Evolutionary conservation across 2,329 filamentous ascomycete genomes (phyloP).

Genomic region (Clonostachys sp.): DNA sequence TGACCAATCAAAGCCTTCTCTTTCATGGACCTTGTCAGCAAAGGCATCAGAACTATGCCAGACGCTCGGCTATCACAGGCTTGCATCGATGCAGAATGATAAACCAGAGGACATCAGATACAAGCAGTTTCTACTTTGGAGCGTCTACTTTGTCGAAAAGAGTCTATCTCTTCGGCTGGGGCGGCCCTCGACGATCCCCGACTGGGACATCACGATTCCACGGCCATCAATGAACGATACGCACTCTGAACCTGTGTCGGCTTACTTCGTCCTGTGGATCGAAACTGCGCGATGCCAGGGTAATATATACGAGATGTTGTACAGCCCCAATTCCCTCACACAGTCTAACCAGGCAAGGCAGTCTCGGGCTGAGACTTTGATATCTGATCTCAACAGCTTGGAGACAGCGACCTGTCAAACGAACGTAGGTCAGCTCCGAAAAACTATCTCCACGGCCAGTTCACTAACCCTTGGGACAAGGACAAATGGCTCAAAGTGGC

Average conservation of each 20-base stretch:
- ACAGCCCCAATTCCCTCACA: background rate
- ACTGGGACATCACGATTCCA: constrained; percentile 53
- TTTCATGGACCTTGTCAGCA: constrained; percentile 58
- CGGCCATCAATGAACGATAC: constrained; percentile 6
- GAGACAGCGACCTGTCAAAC: too few relatives aligned
- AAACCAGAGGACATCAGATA: constrained; percentile 21
- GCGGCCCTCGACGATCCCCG: constrained; percentile 51
- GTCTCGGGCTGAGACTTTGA: too few relatives aligned
- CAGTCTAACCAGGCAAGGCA: too few relatives aligned
- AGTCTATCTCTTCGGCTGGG: constrained; percentile 55
- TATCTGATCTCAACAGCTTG: too few relatives aligned
- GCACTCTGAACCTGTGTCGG: too few relatives aligned
- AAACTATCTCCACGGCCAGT: too few relatives aligned
- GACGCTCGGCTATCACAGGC: constrained; percentile 56
- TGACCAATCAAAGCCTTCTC: constrained; percentile 55
- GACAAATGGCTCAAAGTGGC: too few relatives aligned
- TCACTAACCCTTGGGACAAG: too few relatives aligned
- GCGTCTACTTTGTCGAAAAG: constrained; percentile 53
- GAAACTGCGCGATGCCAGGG: constrained; percentile 29
- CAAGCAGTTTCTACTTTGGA: constrained; percentile 40
- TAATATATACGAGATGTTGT: constrained; percentile 50
- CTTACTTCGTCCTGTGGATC: too few relatives aligned
- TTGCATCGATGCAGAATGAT: constrained; percentile 23
- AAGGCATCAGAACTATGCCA: constrained; percentile 57
- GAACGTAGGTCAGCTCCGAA: too few relatives aligned